Percentiles rank a stretch among this genome's conserved stretches.
Conservation (phyloP, 176 grass and related monocot genomes). For the Miscanthus lutarioriparius region DNA sequence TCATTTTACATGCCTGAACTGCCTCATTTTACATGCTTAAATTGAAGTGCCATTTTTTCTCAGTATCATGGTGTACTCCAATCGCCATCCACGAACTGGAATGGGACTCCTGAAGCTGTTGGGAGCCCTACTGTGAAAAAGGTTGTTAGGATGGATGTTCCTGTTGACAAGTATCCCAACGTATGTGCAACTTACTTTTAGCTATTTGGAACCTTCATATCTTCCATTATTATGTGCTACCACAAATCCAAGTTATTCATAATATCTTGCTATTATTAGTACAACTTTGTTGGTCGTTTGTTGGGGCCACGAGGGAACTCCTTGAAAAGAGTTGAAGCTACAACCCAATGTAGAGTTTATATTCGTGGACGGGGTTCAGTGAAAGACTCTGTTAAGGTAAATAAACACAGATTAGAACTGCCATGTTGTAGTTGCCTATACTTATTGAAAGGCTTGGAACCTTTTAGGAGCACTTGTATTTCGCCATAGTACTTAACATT, state of each 20-base stretch:
- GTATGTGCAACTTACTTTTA: slow-evolving; percentile 45
- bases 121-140: slow-evolving; percentile 64
- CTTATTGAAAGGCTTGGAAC: background rate
- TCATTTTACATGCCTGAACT: slow-evolving; percentile 17
- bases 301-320: slow-evolving; percentile 96
- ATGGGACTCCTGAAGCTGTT: slow-evolving; percentile 52
- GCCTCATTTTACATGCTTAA: slow-evolving; percentile 18
- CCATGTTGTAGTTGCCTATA: slow-evolving; percentile 26
- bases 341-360: slow-evolving; percentile 96
- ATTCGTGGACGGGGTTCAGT: slow-evolving; percentile 93
- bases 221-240: slow-evolving; percentile 6
- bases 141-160: slow-evolving; percentile 82
- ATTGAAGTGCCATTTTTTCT: slow-evolving; percentile 37
- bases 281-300: slow-evolving; percentile 97
- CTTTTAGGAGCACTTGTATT: slow-evolving; percentile 1
- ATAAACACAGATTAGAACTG: slow-evolving; percentile 35
- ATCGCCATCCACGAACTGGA: slow-evolving; percentile 53
- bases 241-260: slow-evolving; percentile 32
- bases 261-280: slow-evolving; percentile 58
- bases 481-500: background rate
- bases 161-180: slow-evolving; percentile 76
- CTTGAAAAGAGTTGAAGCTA: slow-evolving; percentile 96
- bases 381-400: slow-evolving; percentile 95
- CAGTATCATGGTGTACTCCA: slow-evolving; percentile 56
- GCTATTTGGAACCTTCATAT: slow-evolving; percentile 25